Conservation (phyloP, 2,329 filamentous ascomycete species). For the Bimuria novae-zelandiae region DNA sequence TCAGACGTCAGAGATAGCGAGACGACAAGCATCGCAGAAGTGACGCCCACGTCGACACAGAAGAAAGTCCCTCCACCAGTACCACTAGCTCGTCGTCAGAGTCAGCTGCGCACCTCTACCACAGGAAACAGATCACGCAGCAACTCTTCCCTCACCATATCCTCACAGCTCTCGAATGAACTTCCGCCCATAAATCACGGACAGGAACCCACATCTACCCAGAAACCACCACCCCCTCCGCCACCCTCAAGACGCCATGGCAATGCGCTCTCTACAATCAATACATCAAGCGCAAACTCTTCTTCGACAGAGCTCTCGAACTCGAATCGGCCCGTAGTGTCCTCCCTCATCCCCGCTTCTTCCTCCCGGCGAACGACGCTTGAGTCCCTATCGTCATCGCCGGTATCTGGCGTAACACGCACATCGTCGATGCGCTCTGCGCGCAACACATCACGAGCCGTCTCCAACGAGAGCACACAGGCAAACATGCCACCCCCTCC, state of each 20-base stretch:
- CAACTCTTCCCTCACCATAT: slow-evolving; percentile 42
- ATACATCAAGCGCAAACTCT: slow-evolving; percentile 33
- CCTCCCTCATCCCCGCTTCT: slow-evolving; percentile 25
- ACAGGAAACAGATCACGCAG: slow-evolving; percentile 37
- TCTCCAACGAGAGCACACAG: slow-evolving; percentile 31
- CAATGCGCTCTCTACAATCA: slow-evolving; percentile 27
- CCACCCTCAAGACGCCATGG: slow-evolving; percentile 42
- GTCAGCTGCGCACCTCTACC: slow-evolving; percentile 40
- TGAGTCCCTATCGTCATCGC: slow-evolving; percentile 22
- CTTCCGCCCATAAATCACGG: slow-evolving; percentile 23
- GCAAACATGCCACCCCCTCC: slow-evolving; percentile 32
- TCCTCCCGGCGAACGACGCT: slow-evolving; percentile 32
- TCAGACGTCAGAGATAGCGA: slow-evolving; percentile 18
- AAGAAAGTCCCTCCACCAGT: slow-evolving; percentile 43
- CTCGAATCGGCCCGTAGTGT: slow-evolving; percentile 23
- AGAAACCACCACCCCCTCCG: slow-evolving; percentile 38
- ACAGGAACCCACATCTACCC: slow-evolving; percentile 22
- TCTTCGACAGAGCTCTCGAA: slow-evolving; percentile 36
- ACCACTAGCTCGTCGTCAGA: slow-evolving; percentile 42
- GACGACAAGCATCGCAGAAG: slow-evolving; percentile 26
- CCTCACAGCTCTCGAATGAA: slow-evolving; percentile 42
- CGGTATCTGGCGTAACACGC: slow-evolving; percentile 24
- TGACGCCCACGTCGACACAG: slow-evolving; percentile 18
- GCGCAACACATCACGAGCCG: slow-evolving; percentile 28
- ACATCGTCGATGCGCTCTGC: slow-evolving; percentile 35